A percentile compares a stretch with the other conserved stretches of the same genome.
Conservation (phyloP, 495 filamentous ascomycete species). For the Talaromyces proteolyticus region DNA sequence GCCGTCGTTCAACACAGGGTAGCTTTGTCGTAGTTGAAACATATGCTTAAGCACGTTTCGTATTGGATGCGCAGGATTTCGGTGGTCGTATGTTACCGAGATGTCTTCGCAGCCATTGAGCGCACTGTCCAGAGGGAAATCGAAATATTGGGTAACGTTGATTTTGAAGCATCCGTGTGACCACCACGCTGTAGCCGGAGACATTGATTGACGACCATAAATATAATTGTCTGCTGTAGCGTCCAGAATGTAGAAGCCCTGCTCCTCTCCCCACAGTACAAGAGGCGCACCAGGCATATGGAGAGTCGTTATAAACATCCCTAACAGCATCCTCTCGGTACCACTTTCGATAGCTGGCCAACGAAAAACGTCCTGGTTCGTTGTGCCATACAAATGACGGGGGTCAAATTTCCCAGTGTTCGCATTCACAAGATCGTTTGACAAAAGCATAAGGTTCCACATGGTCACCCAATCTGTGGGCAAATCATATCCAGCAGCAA, state of each 20-base stretch:
- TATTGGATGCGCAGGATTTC: slow-evolving; percentile 62
- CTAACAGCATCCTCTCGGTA: slow-evolving; percentile 56
- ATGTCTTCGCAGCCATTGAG: slow-evolving; percentile 55
- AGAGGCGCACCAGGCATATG: slow-evolving; percentile 63
- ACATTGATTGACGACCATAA: slow-evolving; percentile 64
- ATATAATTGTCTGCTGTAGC: slow-evolving; percentile 65
- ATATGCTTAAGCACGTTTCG: slow-evolving; percentile 63
- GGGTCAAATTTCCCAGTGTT: slow-evolving; percentile 65
- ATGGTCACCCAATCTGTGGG: slow-evolving; percentile 55
- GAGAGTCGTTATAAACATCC: slow-evolving; percentile 57
- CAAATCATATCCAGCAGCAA: slow-evolving; percentile 54
- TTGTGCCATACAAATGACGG: slow-evolving; percentile 63
- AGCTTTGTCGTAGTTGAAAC: slow-evolving; percentile 55
- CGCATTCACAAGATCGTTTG: slow-evolving; percentile 61
- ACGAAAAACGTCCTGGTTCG: slow-evolving; percentile 71
- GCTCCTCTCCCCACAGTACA: slow-evolving; percentile 66
- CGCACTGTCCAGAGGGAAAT: slow-evolving; percentile 54
- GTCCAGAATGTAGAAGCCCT: slow-evolving; percentile 62
- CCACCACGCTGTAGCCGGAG: slow-evolving; percentile 61
- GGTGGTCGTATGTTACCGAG: slow-evolving; percentile 55
- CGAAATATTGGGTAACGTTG: slow-evolving; percentile 47
- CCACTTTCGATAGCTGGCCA: slow-evolving; percentile 65
- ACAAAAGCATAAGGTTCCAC: slow-evolving; percentile 56
- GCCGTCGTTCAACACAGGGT: slow-evolving; percentile 60
- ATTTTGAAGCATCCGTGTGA: slow-evolving; percentile 62